Evolutionary conservation across 1,284 basidiomycete species (phyloP).

Genomic region (Cryptococcus sp.): DNA sequence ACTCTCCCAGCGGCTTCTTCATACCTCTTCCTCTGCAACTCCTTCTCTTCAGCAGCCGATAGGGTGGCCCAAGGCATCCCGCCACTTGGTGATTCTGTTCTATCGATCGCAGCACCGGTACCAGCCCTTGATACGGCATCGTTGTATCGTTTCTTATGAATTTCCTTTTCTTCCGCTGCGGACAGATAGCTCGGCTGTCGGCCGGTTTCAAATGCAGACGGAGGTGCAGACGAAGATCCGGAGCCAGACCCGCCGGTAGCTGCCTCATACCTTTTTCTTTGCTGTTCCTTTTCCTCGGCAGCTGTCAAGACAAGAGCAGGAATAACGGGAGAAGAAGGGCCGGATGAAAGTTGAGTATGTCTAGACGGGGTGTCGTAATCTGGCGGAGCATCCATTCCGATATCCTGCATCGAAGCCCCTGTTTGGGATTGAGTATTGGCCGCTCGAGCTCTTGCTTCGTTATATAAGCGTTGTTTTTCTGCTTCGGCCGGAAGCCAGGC

Average conservation of each 20-base stretch:
- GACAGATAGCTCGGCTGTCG: constrained; percentile 10
- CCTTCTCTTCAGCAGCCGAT: constrained; percentile 33
- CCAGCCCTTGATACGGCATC: constrained; percentile 16
- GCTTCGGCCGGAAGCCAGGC: constrained; percentile 34
- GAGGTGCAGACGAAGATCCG: not conserved
- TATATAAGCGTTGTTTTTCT: constrained; percentile 56
- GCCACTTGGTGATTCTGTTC: not conserved
- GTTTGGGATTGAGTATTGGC: constrained; percentile 48
- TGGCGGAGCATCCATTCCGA: constrained; percentile 34
- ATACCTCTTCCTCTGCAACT: constrained; percentile 27
- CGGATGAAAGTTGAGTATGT: not conserved
- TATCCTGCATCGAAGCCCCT: constrained; percentile 26
- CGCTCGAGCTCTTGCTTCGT: constrained; percentile 61
- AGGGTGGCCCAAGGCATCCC: constrained; percentile 10
- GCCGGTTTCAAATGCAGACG: not conserved
- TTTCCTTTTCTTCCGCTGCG: constrained; percentile 36
- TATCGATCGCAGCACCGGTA: not conserved
- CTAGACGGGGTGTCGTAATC: constrained; percentile 29
- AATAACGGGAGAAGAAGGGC: not conserved
- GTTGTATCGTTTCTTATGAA: constrained; percentile 30
- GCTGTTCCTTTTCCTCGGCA: constrained; percentile 19
- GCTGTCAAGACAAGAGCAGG: constrained; percentile 3
- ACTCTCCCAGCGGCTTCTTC: constrained; percentile 23
- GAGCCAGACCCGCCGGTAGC: not conserved
- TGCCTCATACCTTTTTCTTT: constrained; percentile 15